Evolutionary conservation across 495 filamentous ascomycete species (phyloP), one percentile per base, ranked within the genome.

Genomic region (Penicillium nucicola): DNA sequence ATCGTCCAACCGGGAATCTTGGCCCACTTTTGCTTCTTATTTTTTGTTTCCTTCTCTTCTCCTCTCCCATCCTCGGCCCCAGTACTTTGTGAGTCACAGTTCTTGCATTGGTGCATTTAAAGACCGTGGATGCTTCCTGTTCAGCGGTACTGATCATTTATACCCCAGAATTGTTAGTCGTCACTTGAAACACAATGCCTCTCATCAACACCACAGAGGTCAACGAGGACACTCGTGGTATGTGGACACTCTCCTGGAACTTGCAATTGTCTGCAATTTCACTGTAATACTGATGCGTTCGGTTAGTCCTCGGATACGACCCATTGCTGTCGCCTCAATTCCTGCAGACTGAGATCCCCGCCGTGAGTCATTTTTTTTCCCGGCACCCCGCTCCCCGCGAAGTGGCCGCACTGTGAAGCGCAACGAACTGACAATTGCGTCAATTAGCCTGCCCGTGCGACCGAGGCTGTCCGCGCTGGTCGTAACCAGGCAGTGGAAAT

Each of bases 271-370:
- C 18, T 31, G 22, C 39, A 42, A 41, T 50, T 42, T 33, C n/a
- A 10, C 18, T 44, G 37, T 38, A 14, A 48, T 36, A 7, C 22
- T 47, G 5, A 15, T 20, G 0, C 17, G 25, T 5, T n/a, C 33
- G 17, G 34, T 10, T 60, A 98, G 95, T 98, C 70, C 70, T 93
- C 60, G 92, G 93, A 53, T 92, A 98, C 75, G 91, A 97, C 67
- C 90, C 93, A 61, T 79, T 98, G 53, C 92, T 97, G 60, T 85
- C 90, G 25, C 93, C 93, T 14, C 82, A 87, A 52, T 82, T 95
- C 58, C 85, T 98, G 58, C 84, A 91, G 64, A 80, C 85, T 35
- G 93, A 98, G 69, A 82, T 97, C 64, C 91, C 93, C 45, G 84
- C 87, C 56, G 83, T 89, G 66, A 81, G 67, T 77, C 74, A 45